phyloP scores from a whole-genome alignment of 768 basidiomycete genomes.

The Hygrocybe coccinea region DNA sequence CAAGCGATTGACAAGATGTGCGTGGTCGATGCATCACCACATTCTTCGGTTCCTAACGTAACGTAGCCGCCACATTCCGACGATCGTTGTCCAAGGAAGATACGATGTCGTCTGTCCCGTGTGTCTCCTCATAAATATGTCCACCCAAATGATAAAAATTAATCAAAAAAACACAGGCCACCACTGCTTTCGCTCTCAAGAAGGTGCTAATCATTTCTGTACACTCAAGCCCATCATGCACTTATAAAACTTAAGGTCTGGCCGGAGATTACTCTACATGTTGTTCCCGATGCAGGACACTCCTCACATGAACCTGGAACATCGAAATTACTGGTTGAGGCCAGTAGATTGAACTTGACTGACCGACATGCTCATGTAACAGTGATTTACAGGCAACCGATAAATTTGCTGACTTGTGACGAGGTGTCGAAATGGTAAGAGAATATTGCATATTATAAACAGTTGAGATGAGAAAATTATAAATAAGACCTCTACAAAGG shows the following conservation, averaged over 20 bases:
- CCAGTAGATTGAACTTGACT: slow-evolving; percentile 24
- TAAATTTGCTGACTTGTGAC: slow-evolving; percentile 37
- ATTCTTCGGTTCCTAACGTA: neutral
- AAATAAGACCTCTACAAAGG: neutral
- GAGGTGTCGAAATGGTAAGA: no score
- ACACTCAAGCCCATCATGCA: neutral
- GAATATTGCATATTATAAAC: neutral
- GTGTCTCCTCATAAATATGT: slow-evolving; percentile 18
- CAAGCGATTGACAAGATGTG: slow-evolving; percentile 86
- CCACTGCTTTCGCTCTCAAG: slow-evolving; percentile 77
- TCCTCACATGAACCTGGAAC: slow-evolving; percentile 73
- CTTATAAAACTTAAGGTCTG: slow-evolving; percentile 42
- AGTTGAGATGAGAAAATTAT: neutral
- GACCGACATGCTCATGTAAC: neutral
- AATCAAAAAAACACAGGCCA: slow-evolving; percentile 43
- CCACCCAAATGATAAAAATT: neutral
- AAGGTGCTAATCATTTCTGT: slow-evolving; percentile 35
- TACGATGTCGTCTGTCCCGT: slow-evolving; percentile 90
- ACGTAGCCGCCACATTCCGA: slow-evolving; percentile 79
- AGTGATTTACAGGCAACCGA: slow-evolving; percentile 34
- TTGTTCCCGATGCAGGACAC: slow-evolving; percentile 86
- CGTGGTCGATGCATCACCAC: neutral
- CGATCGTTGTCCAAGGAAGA: slow-evolving; percentile 76
- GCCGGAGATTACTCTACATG: slow-evolving; percentile 70
- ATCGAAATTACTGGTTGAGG: slow-evolving; percentile 66